A percentile compares a stretch with the other conserved stretches of the same genome.
These are phyloP conservation scores for Apiotrichum gamsii DNA, from an alignment of 1,284 basidiomycete genomes.

Conservation along the genomic window DNA sequence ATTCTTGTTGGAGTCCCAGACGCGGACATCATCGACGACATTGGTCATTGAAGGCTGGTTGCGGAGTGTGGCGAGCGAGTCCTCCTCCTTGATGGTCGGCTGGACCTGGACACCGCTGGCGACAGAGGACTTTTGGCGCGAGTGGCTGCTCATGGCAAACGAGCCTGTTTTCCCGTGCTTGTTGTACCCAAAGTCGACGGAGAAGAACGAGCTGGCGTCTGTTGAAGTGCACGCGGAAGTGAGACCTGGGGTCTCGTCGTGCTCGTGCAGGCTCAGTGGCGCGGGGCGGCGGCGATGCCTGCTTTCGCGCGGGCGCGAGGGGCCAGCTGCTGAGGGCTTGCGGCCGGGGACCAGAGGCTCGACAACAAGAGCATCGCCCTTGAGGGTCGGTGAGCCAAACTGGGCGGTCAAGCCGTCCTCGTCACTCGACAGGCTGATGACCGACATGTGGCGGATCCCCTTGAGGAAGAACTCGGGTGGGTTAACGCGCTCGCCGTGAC, in stretches of 20 bases:
- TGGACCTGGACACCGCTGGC: constrained; percentile 21
- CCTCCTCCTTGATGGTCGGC: constrained; percentile 37
- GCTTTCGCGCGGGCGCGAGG: background rate
- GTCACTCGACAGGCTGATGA: background rate
- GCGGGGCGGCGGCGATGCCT: constrained; percentile 23
- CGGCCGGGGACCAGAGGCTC: background rate
- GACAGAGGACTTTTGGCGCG: constrained; percentile 32
- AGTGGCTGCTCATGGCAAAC: constrained; percentile 17
- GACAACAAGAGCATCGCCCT: background rate
- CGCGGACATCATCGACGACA: too few relatives aligned
- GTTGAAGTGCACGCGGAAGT: constrained; percentile 25
- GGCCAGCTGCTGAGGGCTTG: background rate
- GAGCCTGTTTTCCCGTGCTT: constrained; percentile 10
- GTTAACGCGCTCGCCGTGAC: background rate
- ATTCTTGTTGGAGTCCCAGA: background rate
- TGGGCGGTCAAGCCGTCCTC: constrained; percentile 21
- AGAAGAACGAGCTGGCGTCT: constrained; percentile 32
- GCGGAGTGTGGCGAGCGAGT: constrained; percentile 28
- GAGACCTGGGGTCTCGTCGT: constrained; percentile 30
- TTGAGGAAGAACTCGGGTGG: constrained; percentile 32
- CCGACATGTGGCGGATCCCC: constrained; percentile 11
- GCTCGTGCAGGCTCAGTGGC: constrained; percentile 15
- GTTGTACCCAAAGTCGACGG: constrained; percentile 31
- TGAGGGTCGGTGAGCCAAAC: background rate
- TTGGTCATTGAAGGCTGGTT: too few relatives aligned